These are phyloP conservation scores for Wickerhamomyces alni DNA, from an alignment of 805 yeast genomes.

Conservation along the genomic window DNA sequence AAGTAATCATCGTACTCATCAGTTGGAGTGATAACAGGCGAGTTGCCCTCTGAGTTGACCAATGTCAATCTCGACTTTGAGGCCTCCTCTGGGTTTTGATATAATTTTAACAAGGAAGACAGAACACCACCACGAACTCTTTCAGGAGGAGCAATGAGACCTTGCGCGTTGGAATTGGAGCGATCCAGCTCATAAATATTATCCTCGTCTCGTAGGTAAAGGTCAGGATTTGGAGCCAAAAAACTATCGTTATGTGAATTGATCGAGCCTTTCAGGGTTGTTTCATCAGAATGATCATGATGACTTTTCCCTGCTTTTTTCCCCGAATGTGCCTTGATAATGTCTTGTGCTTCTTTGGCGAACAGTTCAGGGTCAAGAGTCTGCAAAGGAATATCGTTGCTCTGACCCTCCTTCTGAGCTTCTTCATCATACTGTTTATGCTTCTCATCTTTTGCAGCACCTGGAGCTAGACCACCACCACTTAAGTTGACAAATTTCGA, in stretches of 20 bases:
- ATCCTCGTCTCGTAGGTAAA: slow-evolving; percentile 26
- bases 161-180: slow-evolving; percentile 22
- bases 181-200: slow-evolving; percentile 24
- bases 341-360: slow-evolving; percentile 47
- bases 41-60: slow-evolving; percentile 7
- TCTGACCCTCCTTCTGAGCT: slow-evolving; percentile 17
- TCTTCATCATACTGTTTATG: slow-evolving; percentile 29
- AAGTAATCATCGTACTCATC: slow-evolving; percentile 7
- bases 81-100: slow-evolving; percentile 38
- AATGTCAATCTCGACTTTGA: slow-evolving; percentile 19
- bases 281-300: slow-evolving; percentile 12
- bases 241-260: slow-evolving; percentile 20
- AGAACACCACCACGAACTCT: slow-evolving; percentile 82
- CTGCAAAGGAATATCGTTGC: slow-evolving; percentile 38
- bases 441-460: slow-evolving; percentile 20
- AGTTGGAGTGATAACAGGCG: slow-evolving; percentile 12
- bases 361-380: slow-evolving; percentile 36
- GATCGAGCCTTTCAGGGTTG: slow-evolving; percentile 21
- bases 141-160: slow-evolving; percentile 51
- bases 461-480: slow-evolving; percentile 31
- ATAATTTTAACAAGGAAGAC: slow-evolving; percentile 67
- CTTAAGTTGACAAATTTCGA: slow-evolving; percentile 26
- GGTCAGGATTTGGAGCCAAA: slow-evolving; percentile 38
- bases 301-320: slow-evolving; percentile 2
- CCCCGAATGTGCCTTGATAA: slow-evolving; percentile 43